phyloP scores from a whole-genome alignment of 257 asterid species.

The Solanum bulbocastanum region DNA sequence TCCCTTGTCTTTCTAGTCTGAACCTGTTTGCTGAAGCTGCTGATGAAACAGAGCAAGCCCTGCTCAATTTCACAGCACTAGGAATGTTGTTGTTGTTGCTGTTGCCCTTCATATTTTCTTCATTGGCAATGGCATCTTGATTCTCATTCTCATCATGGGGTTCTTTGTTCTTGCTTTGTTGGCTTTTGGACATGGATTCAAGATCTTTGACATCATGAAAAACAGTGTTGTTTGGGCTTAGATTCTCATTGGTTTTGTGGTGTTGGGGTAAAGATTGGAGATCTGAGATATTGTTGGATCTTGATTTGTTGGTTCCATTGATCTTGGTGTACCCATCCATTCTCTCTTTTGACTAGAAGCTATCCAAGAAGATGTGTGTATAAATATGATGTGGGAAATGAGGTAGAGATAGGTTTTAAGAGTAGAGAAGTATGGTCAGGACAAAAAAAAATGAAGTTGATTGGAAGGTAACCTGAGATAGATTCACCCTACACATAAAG shows the following conservation, averaged over 20 bases:
- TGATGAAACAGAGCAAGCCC: conserved; percentile 18
- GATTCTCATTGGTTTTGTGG: background rate
- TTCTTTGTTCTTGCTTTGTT: background rate
- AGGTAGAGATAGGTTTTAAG: background rate
- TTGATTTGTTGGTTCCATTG: conserved; percentile 10
- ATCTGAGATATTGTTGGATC: conserved; percentile 20
- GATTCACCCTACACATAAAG: background rate
- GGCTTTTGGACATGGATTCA: background rate
- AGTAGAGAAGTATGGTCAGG: background rate
- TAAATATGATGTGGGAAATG: background rate
- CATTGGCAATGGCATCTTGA: background rate
- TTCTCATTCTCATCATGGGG: conserved; percentile 1
- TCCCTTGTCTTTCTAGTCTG: conserved; percentile 2
- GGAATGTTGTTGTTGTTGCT: background rate
- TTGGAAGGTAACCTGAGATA: conserved; percentile 1
- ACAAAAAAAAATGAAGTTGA: conserved; percentile 1
- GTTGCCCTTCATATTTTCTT: background rate
- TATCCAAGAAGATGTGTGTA: background rate
- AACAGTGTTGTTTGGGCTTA: background rate
- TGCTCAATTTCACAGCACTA: conserved; percentile 8
- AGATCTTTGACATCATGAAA: background rate
- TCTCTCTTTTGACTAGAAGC: background rate
- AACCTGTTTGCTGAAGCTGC: conserved; percentile 1
- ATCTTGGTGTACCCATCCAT: conserved; percentile 24
- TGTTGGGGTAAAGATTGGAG: conserved; percentile 2